phyloP scores from a whole-genome alignment of 2,329 filamentous ascomycete species.

The Cladosporium cucumerinum region DNA sequence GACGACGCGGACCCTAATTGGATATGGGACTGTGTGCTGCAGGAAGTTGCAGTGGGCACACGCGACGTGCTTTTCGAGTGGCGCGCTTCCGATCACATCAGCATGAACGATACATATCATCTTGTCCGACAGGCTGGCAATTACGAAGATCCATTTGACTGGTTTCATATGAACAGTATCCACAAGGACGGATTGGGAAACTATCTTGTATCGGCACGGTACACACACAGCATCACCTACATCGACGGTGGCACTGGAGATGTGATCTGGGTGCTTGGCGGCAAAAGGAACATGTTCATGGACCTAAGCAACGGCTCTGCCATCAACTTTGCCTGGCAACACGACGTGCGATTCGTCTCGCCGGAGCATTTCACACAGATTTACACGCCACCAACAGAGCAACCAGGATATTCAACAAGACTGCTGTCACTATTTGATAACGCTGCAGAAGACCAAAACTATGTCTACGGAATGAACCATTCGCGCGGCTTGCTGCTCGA shows the following conservation, averaged over 20 bases:
- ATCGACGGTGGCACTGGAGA: conserved; percentile 46
- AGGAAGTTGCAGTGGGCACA: conserved; percentile 27
- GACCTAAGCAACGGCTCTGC: conserved; percentile 24
- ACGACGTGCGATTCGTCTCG: conserved; percentile 23
- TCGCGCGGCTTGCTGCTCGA: conserved; percentile 29
- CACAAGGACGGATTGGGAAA: conserved; percentile 50
- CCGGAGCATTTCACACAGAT: conserved; percentile 16
- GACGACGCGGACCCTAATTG: conserved; percentile 25
- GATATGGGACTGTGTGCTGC: conserved; percentile 26
- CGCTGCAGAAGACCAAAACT: conserved; percentile 36
- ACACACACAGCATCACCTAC: conserved; percentile 46
- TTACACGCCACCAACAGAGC: conserved; percentile 18
- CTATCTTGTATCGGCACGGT: conserved; percentile 52
- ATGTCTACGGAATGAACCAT: conserved; percentile 21
- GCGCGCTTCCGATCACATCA: conserved; percentile 46
- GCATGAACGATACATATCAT: conserved; percentile 40
- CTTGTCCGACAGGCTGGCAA: conserved; percentile 32
- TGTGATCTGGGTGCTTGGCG: conserved; percentile 49
- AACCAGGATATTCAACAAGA: conserved; percentile 19
- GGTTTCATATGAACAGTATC: conserved; percentile 54
- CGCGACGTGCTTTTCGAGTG: conserved; percentile 16
- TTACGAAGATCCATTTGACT: conserved; percentile 45
- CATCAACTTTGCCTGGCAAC: conserved; percentile 25
- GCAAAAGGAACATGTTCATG: conserved; percentile 23
- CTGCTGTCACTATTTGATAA: conserved; percentile 46